Evolutionary conservation across 495 filamentous ascomycete species (phyloP).

Genomic region (Penicillium daleae): DNA sequence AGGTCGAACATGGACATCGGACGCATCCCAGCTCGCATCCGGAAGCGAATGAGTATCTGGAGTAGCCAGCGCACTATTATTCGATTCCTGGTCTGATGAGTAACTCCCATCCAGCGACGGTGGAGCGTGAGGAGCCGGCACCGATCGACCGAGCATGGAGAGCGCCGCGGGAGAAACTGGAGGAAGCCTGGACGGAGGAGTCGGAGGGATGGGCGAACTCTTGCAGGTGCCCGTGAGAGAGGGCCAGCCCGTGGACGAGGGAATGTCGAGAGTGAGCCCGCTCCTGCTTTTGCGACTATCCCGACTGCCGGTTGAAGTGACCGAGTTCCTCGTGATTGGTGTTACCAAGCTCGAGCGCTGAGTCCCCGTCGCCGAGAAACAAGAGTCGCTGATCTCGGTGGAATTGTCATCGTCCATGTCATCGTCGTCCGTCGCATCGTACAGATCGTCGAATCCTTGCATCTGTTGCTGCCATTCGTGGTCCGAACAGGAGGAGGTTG

Average conservation of each 20-base stretch:
- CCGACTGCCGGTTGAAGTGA: conserved; percentile 40
- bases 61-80: conserved; percentile 77
- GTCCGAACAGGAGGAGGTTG: conserved; percentile 49
- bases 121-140: conserved; percentile 75
- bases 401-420: conserved; percentile 26
- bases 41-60: conserved; percentile 67
- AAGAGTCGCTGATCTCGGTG: conserved; percentile 54
- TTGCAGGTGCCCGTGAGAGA: conserved; percentile 57
- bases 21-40: conserved; percentile 47
- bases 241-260: conserved; percentile 61
- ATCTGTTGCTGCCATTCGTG: conserved; percentile 52
- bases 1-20: conserved; percentile 40
- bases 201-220: conserved; percentile 73
- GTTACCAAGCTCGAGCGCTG: conserved; percentile 46
- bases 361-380: conserved; percentile 46
- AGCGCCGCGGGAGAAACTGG: conserved; percentile 76
- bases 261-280: conserved; percentile 75
- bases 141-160: conserved; percentile 64
- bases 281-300: conserved; percentile 42
- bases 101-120: conserved; percentile 89
- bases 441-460: conserved; percentile 76
- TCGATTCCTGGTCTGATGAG: conserved; percentile 80
- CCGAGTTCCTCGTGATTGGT: conserved; percentile 44
- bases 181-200: conserved; percentile 73
- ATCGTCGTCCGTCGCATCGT: conserved; percentile 80